These are phyloP conservation scores for Claviceps quebecensis DNA, from an alignment of 2,329 filamentous ascomycete species.

Conservation along the genomic window DNA sequence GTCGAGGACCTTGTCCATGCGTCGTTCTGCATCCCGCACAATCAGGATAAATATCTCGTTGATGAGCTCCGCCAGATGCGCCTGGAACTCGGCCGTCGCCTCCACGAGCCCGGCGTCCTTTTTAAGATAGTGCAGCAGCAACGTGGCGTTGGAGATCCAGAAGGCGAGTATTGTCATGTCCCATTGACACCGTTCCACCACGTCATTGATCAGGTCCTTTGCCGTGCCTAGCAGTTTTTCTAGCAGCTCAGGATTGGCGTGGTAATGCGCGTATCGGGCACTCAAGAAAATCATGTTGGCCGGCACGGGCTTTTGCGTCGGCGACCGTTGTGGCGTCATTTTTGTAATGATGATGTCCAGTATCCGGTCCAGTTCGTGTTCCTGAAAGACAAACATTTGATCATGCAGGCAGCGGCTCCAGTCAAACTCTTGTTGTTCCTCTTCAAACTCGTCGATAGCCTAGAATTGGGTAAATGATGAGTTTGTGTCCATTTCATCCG, in stretches of 20 bases:
- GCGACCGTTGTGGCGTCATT: slow-evolving; percentile 91
- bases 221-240: slow-evolving; percentile 68
- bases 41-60: slow-evolving; percentile 98
- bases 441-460: slow-evolving; percentile 66
- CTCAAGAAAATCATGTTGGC: slow-evolving; percentile 95
- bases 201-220: slow-evolving; percentile 92
- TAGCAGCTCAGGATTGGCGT: slow-evolving; percentile 74
- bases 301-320: slow-evolving; percentile 93
- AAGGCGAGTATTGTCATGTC: slow-evolving; percentile 99
- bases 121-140: slow-evolving; percentile 91
- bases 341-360: slow-evolving; percentile 93
- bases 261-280: slow-evolving; percentile 91
- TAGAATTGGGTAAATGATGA: slow-evolving; percentile 14
- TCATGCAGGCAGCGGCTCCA: slow-evolving; percentile 92
- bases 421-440: slow-evolving; percentile 87
- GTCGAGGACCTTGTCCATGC: slow-evolving; percentile 92
- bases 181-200: slow-evolving; percentile 94
- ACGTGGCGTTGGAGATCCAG: slow-evolving; percentile 94
- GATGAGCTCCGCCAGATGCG: slow-evolving; percentile 83
- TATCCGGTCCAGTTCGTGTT: slow-evolving; percentile 80
- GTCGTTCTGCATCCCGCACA: slow-evolving; percentile 85
- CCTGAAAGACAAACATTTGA: slow-evolving; percentile 99
- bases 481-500: too few relatives aligned
- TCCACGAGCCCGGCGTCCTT: slow-evolving; percentile 75
- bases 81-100: slow-evolving; percentile 77